Evolutionary conservation across 169 alveolate species (phyloP), one percentile per base, ranked within the genome.

Genomic region (Eimeria sp.): DNA sequence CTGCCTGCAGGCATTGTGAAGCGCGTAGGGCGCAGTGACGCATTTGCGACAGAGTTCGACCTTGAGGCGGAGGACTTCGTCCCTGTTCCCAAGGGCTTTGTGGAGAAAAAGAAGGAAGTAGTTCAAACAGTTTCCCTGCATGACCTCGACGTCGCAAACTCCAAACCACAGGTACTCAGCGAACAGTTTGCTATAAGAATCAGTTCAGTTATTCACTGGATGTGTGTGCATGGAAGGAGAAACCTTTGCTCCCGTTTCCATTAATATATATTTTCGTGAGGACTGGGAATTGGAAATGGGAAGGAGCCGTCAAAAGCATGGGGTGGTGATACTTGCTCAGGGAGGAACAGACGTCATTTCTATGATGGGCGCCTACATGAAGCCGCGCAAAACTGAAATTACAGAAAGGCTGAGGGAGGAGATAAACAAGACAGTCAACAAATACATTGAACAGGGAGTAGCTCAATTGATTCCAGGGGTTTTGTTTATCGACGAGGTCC

Each of bases 391-490:
- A 96, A 99, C 99, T 1, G 99, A 99, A 97, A 99, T 99, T 85
- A 99, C 99, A 10, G 99, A 99, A 95, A 99, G 99, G 95, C 98
- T 99, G 95, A 98, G 99, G 97, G 97, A 97, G 78, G 99, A 99
- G 96, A 99, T 99, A 87, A 99, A 99, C 98, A 99, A 99, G 98
- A 99, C 99, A 4, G 99, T 99, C 37, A 99, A 99, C 98, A 99
- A 99, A 97, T 99, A 99, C 58, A 95, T 97, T 68, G 97, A 96
- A 87, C 97, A 90, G 94, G 99, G 99, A 23, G 98, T 99, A 52
- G 99, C 99, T 16, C 99, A 99, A 97, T 98, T 99, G 80, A 99
- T 99, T 18, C 99, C 99, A 27, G 99, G 99, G 16, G 99, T 99
- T 64, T 97, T 99, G 82, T 99, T 99, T 96, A 99, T 99, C 77